Evolutionary conservation across 2,329 filamentous ascomycete species (phyloP).

Genomic region (Cladosporium sp.): DNA sequence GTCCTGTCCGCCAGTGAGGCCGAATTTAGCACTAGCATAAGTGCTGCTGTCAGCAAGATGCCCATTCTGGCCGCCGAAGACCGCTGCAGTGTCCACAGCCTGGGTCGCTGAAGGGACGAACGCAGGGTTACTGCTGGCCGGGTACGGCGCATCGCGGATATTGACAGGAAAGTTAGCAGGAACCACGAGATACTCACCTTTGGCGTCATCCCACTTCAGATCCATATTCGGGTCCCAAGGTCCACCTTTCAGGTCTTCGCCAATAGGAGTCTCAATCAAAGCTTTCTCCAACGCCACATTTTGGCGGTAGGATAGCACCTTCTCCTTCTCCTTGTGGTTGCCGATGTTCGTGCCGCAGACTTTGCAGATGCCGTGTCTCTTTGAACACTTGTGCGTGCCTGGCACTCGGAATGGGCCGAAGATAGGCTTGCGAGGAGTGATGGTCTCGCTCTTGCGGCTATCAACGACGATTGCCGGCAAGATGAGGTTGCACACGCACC

Average conservation of each 20-base stretch:
- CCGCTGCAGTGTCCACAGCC: not conserved
- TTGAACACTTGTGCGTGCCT: not conserved
- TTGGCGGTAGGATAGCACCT: not conserved
- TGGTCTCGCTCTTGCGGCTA: not conserved
- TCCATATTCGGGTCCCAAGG: not conserved
- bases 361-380: slow-evolving; percentile 9
- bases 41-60: not conserved
- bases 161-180: not conserved
- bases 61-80: not conserved
- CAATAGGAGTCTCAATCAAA: not conserved
- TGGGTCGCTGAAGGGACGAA: not conserved
- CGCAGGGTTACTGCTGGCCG: not conserved
- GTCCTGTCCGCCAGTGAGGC: not conserved
- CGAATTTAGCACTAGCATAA: not conserved
- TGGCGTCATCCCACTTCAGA: slow-evolving; percentile 5
- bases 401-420: slow-evolving; percentile 3
- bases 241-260: not conserved
- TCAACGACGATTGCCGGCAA: slow-evolving; percentile 9
- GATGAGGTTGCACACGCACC: not conserved
- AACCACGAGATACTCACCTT: slow-evolving; percentile 1
- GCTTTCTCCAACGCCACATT: not conserved
- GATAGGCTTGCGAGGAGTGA: slow-evolving; percentile 3
- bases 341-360: slow-evolving; percentile 10
- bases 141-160: not conserved
- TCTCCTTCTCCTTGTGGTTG: not conserved